Base-by-base conservation (phyloP, 495 filamentous ascomycete species). In the Talaromyces proteolyticus region DNA sequence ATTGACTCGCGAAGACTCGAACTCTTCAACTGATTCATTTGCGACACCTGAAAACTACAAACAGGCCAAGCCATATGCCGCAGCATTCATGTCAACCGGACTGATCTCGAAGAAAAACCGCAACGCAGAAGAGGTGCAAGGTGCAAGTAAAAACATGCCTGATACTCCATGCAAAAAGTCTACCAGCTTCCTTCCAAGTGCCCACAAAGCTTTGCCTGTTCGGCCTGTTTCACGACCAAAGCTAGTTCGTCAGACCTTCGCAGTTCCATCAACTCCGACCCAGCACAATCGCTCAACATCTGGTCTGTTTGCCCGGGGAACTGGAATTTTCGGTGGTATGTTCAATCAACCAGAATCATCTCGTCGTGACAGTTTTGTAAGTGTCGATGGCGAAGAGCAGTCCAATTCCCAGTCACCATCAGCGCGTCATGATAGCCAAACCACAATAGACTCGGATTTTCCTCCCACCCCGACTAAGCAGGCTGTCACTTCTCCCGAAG, bases 151-250 rank as follows among this genome's bases (percentile, higher is more conserved):
- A 50, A 66, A 69, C 25, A 88, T 93, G 78, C 93, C 94, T 0
- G 93, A 97, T 61, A 98, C 93, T 14, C 93, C 93, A 6, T 97
- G 93, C 69, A 98, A 97, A 73, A 84, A 89, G 57, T 78, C 80
- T 22, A 70, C 73, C 41, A 83, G 81, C 62, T 60, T 83, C 47
- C 82, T 87, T 64, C 68, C 81, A 43, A 78, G 85, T 16, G 79
- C 76, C 20, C 78, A 82, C 3, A 78, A 78, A 12, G 61, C 68
- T 4, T 57, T 77, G 14, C 73, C 75, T 0, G 76, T 81, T 17
- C 79, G 77, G 51, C 68, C 77, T 0, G 71, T 85, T 26, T 70
- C 73, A 24, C 76, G 72, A 57, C 64, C 79, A 34, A 67, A 69
- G 34, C 66, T 81, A 36, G 71, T 75, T 29, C 72, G 78, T 17